Evolutionary conservation across 805 yeast genomes (phyloP).

Genomic region (Metschnikowia santaceciliae): DNA sequence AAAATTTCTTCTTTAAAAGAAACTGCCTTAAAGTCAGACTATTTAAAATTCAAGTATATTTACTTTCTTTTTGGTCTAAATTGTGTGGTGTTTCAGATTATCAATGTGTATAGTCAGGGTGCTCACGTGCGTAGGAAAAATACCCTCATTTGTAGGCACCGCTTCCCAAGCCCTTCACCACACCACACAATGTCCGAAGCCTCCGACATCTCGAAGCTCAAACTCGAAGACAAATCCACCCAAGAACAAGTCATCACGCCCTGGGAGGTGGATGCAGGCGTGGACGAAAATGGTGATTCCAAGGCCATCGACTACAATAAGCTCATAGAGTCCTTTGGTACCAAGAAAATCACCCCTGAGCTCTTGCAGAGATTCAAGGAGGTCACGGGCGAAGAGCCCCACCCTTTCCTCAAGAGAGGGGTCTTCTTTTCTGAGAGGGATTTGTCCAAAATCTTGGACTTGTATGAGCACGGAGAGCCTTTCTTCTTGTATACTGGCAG

Average conservation of each 20-base stretch:
- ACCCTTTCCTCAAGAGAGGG: constrained; percentile 85
- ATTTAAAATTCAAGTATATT: too few species aligned
- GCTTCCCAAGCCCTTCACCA: neutral
- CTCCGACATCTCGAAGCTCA: constrained; percentile 15
- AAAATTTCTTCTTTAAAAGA: too few species aligned
- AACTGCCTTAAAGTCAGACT: too few species aligned
- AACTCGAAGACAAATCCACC: constrained; percentile 11
- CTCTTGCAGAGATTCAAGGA: constrained; percentile 68
- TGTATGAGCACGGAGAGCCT: constrained; percentile 92
- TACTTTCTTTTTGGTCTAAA: too few species aligned
- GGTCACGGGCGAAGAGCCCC: constrained; percentile 90
- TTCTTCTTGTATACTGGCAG: constrained; percentile 96
- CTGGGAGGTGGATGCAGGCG: constrained; percentile 99
- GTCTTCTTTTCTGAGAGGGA: constrained; percentile 91
- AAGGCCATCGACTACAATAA: constrained; percentile 91
- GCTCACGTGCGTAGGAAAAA: constrained; percentile 5
- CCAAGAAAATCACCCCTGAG: constrained; percentile 64
- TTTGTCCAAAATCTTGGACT: constrained; percentile 68
- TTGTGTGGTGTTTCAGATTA: too few species aligned
- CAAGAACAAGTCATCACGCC: constrained; percentile 63
- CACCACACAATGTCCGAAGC: constrained; percentile 13
- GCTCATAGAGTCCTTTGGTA: constrained; percentile 83
- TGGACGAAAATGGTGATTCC: constrained; percentile 80
- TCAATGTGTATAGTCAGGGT: neutral
- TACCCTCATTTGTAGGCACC: constrained; percentile 1